These are phyloP conservation scores for Nyctanthes arbortristis DNA, from an alignment of 257 asterid genomes.

Conservation along the genomic window DNA sequence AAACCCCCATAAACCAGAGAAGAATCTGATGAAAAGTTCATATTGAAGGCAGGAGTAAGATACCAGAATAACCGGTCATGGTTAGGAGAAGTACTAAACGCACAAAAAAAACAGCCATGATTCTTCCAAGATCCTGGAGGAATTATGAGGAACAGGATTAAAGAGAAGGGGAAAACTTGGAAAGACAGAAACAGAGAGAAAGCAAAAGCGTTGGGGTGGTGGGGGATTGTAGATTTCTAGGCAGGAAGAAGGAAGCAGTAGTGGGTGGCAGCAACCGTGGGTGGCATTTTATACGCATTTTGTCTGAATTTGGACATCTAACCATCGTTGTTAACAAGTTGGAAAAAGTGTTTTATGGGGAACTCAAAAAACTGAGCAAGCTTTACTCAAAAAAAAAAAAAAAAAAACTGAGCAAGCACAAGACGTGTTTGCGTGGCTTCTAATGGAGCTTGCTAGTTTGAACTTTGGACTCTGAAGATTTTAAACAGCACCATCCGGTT, in stretches of 20 bases:
- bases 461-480: too few relatives aligned
- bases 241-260: not conserved
- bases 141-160: not conserved
- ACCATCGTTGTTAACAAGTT: too few relatives aligned
- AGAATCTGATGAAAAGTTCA: not conserved
- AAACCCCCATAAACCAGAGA: not conserved
- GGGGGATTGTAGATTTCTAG: not conserved
- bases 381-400: too few relatives aligned
- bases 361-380: not conserved
- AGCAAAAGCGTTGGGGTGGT: not conserved
- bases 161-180: not conserved
- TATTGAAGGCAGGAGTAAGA: constrained; percentile 8
- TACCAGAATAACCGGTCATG: constrained; percentile 30
- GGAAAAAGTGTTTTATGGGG: not conserved
- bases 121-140: constrained; percentile 10
- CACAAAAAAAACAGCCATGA: constrained; percentile 9
- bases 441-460: too few relatives aligned
- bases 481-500: too few relatives aligned
- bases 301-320: not conserved
- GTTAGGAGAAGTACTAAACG: constrained; percentile 8
- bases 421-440: not conserved
- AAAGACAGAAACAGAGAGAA: not conserved
- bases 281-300: too few relatives aligned
- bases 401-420: not conserved
- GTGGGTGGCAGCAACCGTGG: not conserved